A percentile compares a stretch with the other conserved stretches of the same genome.
phyloP scores from a whole-genome alignment of 2,329 filamentous ascomycete genomes.

The Ceratocystis harringtonii region DNA sequence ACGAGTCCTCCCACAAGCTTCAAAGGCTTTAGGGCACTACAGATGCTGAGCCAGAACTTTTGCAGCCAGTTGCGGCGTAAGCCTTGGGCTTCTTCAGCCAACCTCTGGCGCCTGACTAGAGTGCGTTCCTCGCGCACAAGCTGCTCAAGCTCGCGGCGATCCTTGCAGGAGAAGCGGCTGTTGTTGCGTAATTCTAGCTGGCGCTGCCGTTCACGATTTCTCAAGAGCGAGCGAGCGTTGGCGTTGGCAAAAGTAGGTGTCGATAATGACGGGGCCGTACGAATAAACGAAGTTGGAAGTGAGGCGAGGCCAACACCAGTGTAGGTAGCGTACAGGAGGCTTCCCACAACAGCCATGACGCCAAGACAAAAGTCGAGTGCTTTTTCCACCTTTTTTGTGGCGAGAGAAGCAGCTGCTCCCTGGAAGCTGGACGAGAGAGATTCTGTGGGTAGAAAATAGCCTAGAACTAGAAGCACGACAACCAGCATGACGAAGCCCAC shows the following conservation, averaged over 20 bases:
- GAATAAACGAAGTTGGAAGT: constrained; percentile 80
- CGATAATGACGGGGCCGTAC: constrained; percentile 75
- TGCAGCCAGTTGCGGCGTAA: constrained; percentile 45
- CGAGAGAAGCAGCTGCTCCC: constrained; percentile 41
- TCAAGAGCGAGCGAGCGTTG: constrained; percentile 65
- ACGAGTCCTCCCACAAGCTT: constrained; percentile 76
- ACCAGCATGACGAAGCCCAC: constrained; percentile 67
- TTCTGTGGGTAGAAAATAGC: constrained; percentile 77
- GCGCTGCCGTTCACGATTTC: constrained; percentile 80
- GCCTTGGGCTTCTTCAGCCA: constrained; percentile 60
- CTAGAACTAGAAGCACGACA: constrained; percentile 71
- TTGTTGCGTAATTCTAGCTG: constrained; percentile 77
- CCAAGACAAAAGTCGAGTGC: constrained; percentile 82
- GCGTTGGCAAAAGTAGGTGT: constrained; percentile 62
- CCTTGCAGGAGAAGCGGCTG: constrained; percentile 68
- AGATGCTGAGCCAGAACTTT: constrained; percentile 61
- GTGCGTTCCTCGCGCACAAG: constrained; percentile 85
- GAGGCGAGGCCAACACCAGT: constrained; percentile 79
- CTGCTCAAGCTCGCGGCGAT: constrained; percentile 74
- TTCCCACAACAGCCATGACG: constrained; percentile 74
- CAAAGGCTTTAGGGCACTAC: constrained; percentile 70
- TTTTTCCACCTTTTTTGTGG: constrained; percentile 72
- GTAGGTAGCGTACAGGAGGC: constrained; percentile 74
- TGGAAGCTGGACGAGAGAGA: constrained; percentile 63
- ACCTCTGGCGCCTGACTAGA: constrained; percentile 70